Base-by-base conservation (phyloP, 2,329 filamentous ascomycete genomes). In the Diaporthe amygdali region DNA sequence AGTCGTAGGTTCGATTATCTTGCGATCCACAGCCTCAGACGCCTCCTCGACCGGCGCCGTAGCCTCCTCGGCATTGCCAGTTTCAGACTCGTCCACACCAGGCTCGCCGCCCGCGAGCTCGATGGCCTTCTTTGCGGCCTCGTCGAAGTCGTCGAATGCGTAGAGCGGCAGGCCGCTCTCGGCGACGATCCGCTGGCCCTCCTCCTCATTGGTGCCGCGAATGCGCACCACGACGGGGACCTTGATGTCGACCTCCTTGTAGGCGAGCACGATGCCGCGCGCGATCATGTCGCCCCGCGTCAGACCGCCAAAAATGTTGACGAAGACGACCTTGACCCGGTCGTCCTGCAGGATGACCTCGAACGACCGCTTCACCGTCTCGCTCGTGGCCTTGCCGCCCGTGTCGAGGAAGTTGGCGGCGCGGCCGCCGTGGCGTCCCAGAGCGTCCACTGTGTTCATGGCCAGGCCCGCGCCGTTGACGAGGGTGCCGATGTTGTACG, bases 401-500 rank as follows among this genome's bases (percentile, higher is more conserved):
- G 94, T 97, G 79, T 97, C 95, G 68, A 97, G 86, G 79, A 97
- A 97, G 77, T 97, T 97, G 14, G 94, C 90, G 30, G 92, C 92
- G 41, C 85, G 82, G 2, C 93, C 93, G 6, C 91, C 91, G 68
- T 90, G 88, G 15, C 90, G 83, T 2, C 88, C 85, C 2, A 97
- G 88, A 0, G 93, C 92, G 79, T 97, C 95, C 72, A 95, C 91
- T 0, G 94, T 97, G 79, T 96, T 96, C 93, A 97, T 96, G 0
- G 94, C 94, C 1, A 97, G 87, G 0, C 95, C 95, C 0, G 95
- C 95, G 52, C 95, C 94, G 77, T 97, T 97, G 74, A 97, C 94
- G 74, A 97, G 85, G 0, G 93, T 97, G 46, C 94, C 95, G 67
- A 97, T 91, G 73, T 90, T 90, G 69, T 46, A 15, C n/a, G n/a